Evolutionary conservation across 1,284 basidiomycete genomes (phyloP).

Genomic region (Peniophora sp.): DNA sequence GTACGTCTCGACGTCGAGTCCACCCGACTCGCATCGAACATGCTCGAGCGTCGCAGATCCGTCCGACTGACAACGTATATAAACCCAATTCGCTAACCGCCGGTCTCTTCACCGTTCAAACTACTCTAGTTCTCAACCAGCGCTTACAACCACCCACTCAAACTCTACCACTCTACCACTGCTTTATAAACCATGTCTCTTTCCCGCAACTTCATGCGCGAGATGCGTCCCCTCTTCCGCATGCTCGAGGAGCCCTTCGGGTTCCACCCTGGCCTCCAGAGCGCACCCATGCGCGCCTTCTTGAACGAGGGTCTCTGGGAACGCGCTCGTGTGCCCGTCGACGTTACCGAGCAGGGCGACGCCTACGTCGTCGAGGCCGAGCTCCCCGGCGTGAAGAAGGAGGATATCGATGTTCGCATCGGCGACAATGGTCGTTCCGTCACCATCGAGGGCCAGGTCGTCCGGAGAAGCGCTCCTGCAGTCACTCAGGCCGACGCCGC

Average conservation of each 20-base stretch:
- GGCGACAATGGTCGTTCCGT: slow-evolving; percentile 63
- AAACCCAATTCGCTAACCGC: no score
- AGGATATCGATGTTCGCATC: slow-evolving; percentile 62
- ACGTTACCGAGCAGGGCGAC: slow-evolving; percentile 58
- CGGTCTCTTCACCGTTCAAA: neutral
- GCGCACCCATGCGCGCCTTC: slow-evolving; percentile 24
- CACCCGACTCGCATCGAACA: neutral
- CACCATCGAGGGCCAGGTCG: slow-evolving; percentile 61
- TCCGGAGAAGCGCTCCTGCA: slow-evolving; percentile 14
- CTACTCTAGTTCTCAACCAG: neutral
- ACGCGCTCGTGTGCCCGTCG: slow-evolving; percentile 44
- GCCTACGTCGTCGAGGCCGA: slow-evolving; percentile 68
- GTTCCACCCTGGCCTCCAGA: slow-evolving; percentile 28
- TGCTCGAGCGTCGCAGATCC: neutral
- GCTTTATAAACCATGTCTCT: slow-evolving; percentile 44
- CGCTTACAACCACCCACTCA: neutral
- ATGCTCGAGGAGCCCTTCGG: slow-evolving; percentile 60
- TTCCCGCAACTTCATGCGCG: slow-evolving; percentile 57
- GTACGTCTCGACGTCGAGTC: neutral
- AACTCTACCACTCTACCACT: neutral
- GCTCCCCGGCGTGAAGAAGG: slow-evolving; percentile 71
- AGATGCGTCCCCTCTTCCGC: slow-evolving; percentile 68
- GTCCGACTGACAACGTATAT: neutral
- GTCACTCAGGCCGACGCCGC: slow-evolving; percentile 4
- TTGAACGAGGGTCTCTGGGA: slow-evolving; percentile 34